Evolutionary conservation across 306 rosid genomes (phyloP).

Genomic region (Fragaria vesca): DNA sequence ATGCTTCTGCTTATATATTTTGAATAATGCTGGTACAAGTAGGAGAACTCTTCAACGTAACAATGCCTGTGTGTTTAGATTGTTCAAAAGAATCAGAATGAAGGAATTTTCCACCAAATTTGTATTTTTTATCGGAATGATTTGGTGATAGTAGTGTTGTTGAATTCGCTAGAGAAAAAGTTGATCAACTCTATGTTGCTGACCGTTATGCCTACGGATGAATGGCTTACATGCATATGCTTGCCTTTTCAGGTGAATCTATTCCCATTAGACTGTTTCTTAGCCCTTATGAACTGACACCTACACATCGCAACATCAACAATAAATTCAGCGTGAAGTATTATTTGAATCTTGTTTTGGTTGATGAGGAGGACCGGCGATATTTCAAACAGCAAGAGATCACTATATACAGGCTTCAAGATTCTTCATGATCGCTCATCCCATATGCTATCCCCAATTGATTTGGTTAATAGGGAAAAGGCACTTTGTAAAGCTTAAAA

Average conservation of each 20-base stretch:
- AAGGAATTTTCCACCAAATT: neutral
- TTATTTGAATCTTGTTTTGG: conserved; percentile 92
- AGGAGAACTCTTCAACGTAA: neutral
- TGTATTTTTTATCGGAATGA: neutral
- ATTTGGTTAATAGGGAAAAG: conserved; percentile 23
- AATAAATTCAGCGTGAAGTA: conserved; percentile 98
- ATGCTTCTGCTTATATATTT: neutral
- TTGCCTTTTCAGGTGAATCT: conserved; percentile 79
- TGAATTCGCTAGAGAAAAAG: neutral
- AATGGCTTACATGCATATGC: conserved; percentile 12
- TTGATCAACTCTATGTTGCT: neutral
- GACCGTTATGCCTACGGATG: neutral
- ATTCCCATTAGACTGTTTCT: conserved; percentile 96
- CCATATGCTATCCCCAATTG: conserved; percentile 18
- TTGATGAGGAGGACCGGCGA: conserved; percentile 96
- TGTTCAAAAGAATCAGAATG: neutral
- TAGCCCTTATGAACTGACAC: conserved; percentile 96
- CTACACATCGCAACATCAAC: conserved; percentile 90
- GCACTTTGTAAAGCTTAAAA: conserved; percentile 40
- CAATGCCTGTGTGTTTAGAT: neutral
- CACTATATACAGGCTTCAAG: conserved; percentile 90
- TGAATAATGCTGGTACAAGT: neutral
- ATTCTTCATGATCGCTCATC: conserved; percentile 49
- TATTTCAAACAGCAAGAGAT: conserved; percentile 98
- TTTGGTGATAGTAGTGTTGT: neutral